Evolutionary conservation across 768 basidiomycete species (phyloP), one percentile per base, ranked within the genome.

Genomic region (Leucocoprinus birnbaumii): DNA sequence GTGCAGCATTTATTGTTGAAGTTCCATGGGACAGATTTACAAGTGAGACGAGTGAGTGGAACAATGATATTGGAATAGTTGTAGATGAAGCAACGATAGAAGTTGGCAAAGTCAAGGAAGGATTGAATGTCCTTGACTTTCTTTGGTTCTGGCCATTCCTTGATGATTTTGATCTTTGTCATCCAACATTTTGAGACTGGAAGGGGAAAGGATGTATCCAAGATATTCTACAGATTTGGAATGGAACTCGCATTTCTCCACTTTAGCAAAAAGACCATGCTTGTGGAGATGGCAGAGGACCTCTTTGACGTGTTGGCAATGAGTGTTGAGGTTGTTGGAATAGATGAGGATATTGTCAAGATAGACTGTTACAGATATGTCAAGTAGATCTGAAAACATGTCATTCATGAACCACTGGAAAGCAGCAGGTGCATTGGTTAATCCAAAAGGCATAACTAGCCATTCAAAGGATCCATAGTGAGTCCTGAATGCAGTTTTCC

Each of bases 181-280:
- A 0, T 62, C 60, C 48, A 71, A 65, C 75, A 78, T 77, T 13
- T 31, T 42, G 31, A 77, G 76, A 42, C 66, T 58, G 55, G 60
- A 74, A 52, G 75, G 74, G 41, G 70, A 63, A 0, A 68, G 34
- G 14, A 35, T 60, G 37, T 70, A 70, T 4, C 59, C 34, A n/a
- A n/a, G n/a, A n/a, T n/a, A n/a, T n/a, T n/a, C n/a, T n/a, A n/a
- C n/a, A n/a, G n/a, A n/a, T n/a, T 37, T 62, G 6, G 34, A 35
- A 35, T 35, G 14, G 14, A 35, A 35, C 34, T 35, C 14, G 34
- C 14, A 35, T 35, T 35, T 35, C 14, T 35, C 34, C 14, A 14
- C 14, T 35, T 35, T 35, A 14, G 14, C 34, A 35, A 7, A 35
- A 6, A 73, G 67, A 1, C 43, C 38, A 61, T 48, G n/a, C n/a